Base-by-base conservation (phyloP, 306 rosid genomes). In the Glycine latifolia region DNA sequence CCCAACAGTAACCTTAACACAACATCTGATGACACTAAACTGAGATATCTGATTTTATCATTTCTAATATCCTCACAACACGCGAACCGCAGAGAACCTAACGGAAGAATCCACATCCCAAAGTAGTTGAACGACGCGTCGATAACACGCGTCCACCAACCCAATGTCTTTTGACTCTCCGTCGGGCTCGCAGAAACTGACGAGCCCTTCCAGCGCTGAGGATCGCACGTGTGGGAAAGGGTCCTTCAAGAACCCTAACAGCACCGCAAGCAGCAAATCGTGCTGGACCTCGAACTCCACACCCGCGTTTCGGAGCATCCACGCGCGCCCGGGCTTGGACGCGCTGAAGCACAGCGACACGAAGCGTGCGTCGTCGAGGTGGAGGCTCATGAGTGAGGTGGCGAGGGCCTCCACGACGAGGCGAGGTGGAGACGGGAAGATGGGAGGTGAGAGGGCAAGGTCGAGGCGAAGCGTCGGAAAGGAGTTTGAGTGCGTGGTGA, bases 181-280 rank as follows among this genome's bases (percentile, higher is more conserved):
- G 39, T 15, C 68, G 16, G 75, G 47, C 52, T 84, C 73, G 41
- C 89, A 75, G 87, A 95, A 81, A 31, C 84, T 76, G 66, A 81
- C 86, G 47, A 95, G 88, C 11, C 97, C 99, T 67, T 89, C 97
- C 80, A 93, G 78, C 54, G 97, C 84, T 17, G 82, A 91, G 35
- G 41, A 82, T 76, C 99, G 88, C 81, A 93, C 93, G 37, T 77
- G 70, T 11, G 97, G 97, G 79, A 88, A 93, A 2, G 97, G 97
- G 65, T 95, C 99, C 85, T 84, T 93, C 37, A 96, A 89, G 68
- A 93, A 89, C 60, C 99, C 99, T 9, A 91, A 71, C 69, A 91
- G 85, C 78, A 93, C 53, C 47, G 89, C 81, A 10, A 90, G 78
- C 70, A 88, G 43, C 78, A 88, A 49, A 44, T 85, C 87, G 9